phyloP scores from a whole-genome alignment of 805 yeast species.

The Ogataea sp. region DNA sequence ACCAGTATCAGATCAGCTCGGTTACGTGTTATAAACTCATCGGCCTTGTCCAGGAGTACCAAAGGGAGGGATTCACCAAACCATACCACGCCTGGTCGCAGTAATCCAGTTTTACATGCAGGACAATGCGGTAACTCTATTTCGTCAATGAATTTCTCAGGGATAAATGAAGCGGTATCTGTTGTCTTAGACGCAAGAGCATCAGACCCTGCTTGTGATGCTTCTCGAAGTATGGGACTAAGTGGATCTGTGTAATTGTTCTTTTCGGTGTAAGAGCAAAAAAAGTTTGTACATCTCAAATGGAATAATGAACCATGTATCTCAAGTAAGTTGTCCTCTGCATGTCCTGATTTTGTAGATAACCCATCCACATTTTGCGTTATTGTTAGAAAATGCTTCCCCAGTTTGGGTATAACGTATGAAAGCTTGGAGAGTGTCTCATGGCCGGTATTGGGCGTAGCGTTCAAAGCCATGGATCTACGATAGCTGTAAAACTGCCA shows the following conservation, averaged over 20 bases:
- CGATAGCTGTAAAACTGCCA: slow-evolving; percentile 84
- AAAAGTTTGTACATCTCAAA: slow-evolving; percentile 66
- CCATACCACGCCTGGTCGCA: slow-evolving; percentile 92
- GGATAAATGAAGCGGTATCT: slow-evolving; percentile 27
- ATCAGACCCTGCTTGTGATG: slow-evolving; percentile 8
- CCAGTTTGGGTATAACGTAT: neutral
- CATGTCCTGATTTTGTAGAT: slow-evolving; percentile 58
- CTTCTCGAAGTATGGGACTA: slow-evolving; percentile 39
- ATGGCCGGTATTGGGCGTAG: slow-evolving; percentile 72
- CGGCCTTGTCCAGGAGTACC: slow-evolving; percentile 54
- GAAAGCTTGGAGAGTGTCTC: slow-evolving; percentile 58
- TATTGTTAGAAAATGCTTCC: slow-evolving; percentile 47
- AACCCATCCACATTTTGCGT: slow-evolving; percentile 84
- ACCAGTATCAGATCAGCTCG: slow-evolving; percentile 69
- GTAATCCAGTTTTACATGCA: slow-evolving; percentile 50
- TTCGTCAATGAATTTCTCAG: slow-evolving; percentile 39
- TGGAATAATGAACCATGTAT: slow-evolving; percentile 76
- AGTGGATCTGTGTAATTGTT: slow-evolving; percentile 50
- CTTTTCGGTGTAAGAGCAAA: slow-evolving; percentile 55
- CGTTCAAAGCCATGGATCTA: slow-evolving; percentile 53
- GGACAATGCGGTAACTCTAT: slow-evolving; percentile 72
- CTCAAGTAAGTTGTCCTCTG: slow-evolving; percentile 44
- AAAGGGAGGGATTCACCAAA: slow-evolving; percentile 84
- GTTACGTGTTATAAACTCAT: slow-evolving; percentile 51
- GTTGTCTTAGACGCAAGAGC: neutral